Evolutionary conservation across 2,329 filamentous ascomycete genomes (phyloP).

Genomic region (Ceratocystis colombiana): DNA sequence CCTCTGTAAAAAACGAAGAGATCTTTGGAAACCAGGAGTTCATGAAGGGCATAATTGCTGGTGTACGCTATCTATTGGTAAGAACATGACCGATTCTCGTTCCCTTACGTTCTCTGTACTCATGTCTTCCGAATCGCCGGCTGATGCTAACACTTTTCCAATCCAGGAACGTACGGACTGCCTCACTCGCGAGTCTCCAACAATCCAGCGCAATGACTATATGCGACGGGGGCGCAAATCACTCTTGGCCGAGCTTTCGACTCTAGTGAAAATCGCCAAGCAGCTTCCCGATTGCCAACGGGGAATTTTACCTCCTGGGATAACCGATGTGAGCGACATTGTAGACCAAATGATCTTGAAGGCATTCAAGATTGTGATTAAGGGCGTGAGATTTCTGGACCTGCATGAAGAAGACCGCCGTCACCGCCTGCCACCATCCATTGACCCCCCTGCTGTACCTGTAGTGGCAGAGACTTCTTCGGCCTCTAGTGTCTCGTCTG

Average conservation of each 20-base stretch:
- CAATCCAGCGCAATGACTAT: conserved; percentile 64
- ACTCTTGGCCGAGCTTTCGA: conserved; percentile 77
- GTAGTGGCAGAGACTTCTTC: background rate
- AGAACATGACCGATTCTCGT: conserved; percentile 33
- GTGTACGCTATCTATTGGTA: conserved; percentile 81
- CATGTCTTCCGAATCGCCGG: background rate
- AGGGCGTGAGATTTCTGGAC: conserved; percentile 82
- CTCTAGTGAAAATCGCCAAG: conserved; percentile 81
- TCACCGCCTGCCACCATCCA: conserved; percentile 16
- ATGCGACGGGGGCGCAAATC: conserved; percentile 76
- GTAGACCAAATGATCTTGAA: conserved; percentile 90
- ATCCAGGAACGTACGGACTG: conserved; percentile 75
- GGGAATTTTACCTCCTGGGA: conserved; percentile 31
- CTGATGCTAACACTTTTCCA: background rate
- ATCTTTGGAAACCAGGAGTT: conserved; percentile 88
- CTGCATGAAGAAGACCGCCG: conserved; percentile 58
- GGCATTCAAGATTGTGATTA: conserved; percentile 87
- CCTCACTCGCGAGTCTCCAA: conserved; percentile 66
- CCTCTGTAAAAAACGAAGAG: conserved; percentile 61
- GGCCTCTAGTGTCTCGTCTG: background rate
- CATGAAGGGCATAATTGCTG: conserved; percentile 86
- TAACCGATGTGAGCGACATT: conserved; percentile 55
- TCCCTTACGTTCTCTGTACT: background rate
- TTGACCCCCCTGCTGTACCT: conserved; percentile 16
- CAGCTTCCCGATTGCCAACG: conserved; percentile 64